Base-by-base conservation (phyloP, 1,284 basidiomycete genomes). In the Cryptococcus sp. region DNA sequence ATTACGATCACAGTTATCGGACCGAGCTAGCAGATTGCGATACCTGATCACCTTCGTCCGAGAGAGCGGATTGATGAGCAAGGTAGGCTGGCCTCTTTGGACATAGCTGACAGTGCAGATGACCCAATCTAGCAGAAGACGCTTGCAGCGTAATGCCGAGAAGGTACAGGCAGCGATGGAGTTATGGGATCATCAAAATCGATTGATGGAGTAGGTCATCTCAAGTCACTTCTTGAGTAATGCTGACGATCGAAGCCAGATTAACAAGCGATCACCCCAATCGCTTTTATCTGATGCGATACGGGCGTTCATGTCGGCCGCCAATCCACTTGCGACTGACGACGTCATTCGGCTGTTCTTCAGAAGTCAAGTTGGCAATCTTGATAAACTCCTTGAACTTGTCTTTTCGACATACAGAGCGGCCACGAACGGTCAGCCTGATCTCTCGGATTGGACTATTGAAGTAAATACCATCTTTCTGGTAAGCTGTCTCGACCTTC, bases 41-140 rank as follows among this genome's bases (percentile, higher is more conserved):
- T 87, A 87, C 77, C 79, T 98, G 9, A 88, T 96, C 62, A 79
- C 80, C 18, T 96, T 93, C 70, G 86, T 98, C 59, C 88, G 88
- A 48, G 83, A 86, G 52, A 94, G 94, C 69, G 84, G 82, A 0
- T 85, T 85, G 2, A 77, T 93, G 24, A 77, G 78, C 23, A 88
- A 87, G 78, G 88, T 87, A 36, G 61, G 74, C 56, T 19, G 9
- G 7, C 39, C 9, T 50, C 34, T 21, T 19, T 18, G 43, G 45
- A 39, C 24, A 2, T 44, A 36, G 37, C 53, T 55, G 46, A 50
- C 40, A 46, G 39, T 31, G 3, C 64, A 93, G 86, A 84, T 97
- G 67, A 86, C 91, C 2, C 86, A 89, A 75, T 75, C 79, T 34
- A 84, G 84, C 50, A 82, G 90, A 31, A 84, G 92, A 60, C 79